These are phyloP conservation scores for Kwoniella sp. DNA, from an alignment of 768 basidiomycete genomes.

Conservation along the genomic window DNA sequence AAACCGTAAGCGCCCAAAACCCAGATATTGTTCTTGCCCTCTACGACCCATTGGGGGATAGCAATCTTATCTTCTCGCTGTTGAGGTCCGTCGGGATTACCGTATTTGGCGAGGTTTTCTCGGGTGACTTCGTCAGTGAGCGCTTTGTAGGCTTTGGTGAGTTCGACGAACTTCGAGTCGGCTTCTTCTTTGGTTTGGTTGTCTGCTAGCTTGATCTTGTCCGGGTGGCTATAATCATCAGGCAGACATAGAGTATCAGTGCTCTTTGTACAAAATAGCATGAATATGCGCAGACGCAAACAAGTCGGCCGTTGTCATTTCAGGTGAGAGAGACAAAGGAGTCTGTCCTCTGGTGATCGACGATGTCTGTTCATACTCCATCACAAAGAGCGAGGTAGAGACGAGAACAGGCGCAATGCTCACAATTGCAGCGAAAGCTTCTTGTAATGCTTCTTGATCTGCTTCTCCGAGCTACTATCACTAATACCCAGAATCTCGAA, in stretches of 20 bases:
- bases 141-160: slow-evolving; percentile 98
- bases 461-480: slow-evolving; percentile 67
- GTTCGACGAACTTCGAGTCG: slow-evolving; percentile 79
- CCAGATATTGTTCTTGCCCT: slow-evolving; percentile 86
- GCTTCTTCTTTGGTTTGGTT: slow-evolving; percentile 86
- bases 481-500: slow-evolving; percentile 87
- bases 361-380: too few species aligned
- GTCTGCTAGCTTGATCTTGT: slow-evolving; percentile 81
- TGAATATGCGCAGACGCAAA: too few species aligned
- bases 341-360: too few species aligned
- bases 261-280: too few species aligned
- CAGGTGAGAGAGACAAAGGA: slow-evolving; percentile 8
- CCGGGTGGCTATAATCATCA: slow-evolving; percentile 74
- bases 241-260: background rate
- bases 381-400: too few species aligned
- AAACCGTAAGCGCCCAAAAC: slow-evolving; percentile 85
- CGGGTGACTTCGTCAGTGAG: slow-evolving; percentile 93
- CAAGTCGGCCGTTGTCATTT: too few species aligned
- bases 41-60: slow-evolving; percentile 88
- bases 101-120: slow-evolving; percentile 82
- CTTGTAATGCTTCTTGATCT: slow-evolving; percentile 94
- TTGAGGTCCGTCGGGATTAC: slow-evolving; percentile 96
- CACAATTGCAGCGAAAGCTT: slow-evolving; percentile 85
- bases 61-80: slow-evolving; percentile 93
- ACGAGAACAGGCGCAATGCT: too few species aligned